Conservation (phyloP, 345 rosid species). For the Eucalyptus shirleyi region DNA sequence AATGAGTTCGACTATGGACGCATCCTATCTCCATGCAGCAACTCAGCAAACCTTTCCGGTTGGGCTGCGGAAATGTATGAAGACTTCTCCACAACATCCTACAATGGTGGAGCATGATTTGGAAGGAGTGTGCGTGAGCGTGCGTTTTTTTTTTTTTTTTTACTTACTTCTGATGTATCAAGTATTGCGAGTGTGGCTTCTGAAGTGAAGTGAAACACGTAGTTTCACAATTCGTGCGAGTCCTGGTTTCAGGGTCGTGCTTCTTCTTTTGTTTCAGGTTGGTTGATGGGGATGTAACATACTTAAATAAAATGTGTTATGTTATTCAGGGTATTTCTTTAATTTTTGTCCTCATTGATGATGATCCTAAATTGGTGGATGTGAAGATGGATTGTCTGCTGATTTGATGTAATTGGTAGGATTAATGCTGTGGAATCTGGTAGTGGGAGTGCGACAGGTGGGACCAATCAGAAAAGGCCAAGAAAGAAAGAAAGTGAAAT, state of each 20-base stretch:
- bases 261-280: not conserved
- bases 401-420: not conserved
- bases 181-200: not conserved
- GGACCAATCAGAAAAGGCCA: not conserved
- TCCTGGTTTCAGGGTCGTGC: not conserved
- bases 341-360: not conserved
- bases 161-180: not conserved
- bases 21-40: not conserved
- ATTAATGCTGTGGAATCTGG: not conserved
- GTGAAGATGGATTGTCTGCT: not conserved
- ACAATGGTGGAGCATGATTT: not conserved
- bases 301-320: not conserved
- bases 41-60: not conserved
- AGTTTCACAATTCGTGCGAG: not conserved
- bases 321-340: not conserved
- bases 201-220: not conserved
- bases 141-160: not conserved
- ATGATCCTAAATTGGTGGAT: not conserved
- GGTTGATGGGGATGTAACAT: not conserved
- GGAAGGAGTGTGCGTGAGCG: not conserved
- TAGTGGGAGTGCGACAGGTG: not conserved
- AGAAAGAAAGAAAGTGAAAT: not conserved
- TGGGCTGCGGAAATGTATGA: not conserved
- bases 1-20: not conserved
- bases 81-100: not conserved